Evolutionary conservation across 495 filamentous ascomycete genomes (phyloP).

Genomic region (Penicillium nucicola): DNA sequence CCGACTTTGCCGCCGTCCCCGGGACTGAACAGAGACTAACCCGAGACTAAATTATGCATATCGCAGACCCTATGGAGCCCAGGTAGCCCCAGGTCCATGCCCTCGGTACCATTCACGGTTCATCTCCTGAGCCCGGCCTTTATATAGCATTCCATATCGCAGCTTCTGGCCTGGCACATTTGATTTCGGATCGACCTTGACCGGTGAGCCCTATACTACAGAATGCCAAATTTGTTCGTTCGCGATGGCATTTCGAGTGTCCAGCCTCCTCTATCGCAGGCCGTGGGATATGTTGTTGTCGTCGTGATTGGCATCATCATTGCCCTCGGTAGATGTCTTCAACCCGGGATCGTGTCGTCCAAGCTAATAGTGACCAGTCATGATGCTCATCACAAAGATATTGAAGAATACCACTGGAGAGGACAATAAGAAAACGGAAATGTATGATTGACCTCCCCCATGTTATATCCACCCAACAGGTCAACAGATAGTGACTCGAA

Average conservation of each 20-base stretch:
- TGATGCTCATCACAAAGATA: conserved; percentile 34
- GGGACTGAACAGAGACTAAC: too few relatives aligned
- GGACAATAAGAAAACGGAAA: conserved; percentile 42
- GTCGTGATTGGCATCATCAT: conserved; percentile 31
- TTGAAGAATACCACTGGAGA: conserved; percentile 36
- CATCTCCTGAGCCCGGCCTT: too few relatives aligned
- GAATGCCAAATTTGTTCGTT: conserved; percentile 13
- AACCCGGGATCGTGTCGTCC: not conserved
- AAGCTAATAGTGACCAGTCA: conserved; percentile 15
- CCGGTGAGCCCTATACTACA: not conserved
- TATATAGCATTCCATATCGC: too few relatives aligned
- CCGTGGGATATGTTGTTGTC: conserved; percentile 36
- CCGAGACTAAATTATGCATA: not conserved
- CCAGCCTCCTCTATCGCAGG: conserved; percentile 34
- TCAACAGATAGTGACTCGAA: not conserved
- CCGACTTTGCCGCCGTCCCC: not conserved
- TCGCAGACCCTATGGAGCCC: not conserved
- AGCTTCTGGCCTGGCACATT: too few relatives aligned
- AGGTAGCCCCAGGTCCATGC: not conserved
- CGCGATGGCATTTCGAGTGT: conserved; percentile 20
- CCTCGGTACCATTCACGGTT: not conserved
- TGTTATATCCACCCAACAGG: too few relatives aligned
- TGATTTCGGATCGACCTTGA: too few relatives aligned
- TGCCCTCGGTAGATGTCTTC: conserved; percentile 21
- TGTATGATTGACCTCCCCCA: too few relatives aligned